A percentile compares a stretch with the other conserved stretches of the same genome.
Evolutionary conservation across 352 stramenopile species (phyloP).

Genomic region (Globisporangium rhizosaccharum): DNA sequence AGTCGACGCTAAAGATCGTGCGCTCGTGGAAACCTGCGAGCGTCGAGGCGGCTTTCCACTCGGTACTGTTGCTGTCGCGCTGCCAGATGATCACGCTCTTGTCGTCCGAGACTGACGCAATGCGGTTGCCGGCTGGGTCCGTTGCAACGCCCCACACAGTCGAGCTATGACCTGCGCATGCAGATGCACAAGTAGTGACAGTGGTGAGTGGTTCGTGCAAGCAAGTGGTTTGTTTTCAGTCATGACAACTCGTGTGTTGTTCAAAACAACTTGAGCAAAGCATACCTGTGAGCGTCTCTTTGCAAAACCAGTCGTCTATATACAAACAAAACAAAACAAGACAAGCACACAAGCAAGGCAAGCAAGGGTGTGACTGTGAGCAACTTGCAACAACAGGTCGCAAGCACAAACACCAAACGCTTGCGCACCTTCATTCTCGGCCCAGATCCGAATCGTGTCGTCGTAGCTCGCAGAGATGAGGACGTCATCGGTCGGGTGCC

Average conservation of each 20-base stretch:
- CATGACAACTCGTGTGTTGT: background rate
- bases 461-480: conserved; percentile 94
- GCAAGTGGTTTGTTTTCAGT: too few relatives aligned
- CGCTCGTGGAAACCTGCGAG: conserved; percentile 84
- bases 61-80: conserved; percentile 49
- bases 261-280: background rate
- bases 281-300: conserved; percentile 82
- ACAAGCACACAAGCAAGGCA: background rate
- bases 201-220: too few relatives aligned
- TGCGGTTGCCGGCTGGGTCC: conserved; percentile 60
- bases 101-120: conserved; percentile 92
- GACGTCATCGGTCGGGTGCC: conserved; percentile 85
- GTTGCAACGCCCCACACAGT: conserved; percentile 94
- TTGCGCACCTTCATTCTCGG: conserved; percentile 75
- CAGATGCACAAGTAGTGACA: too few relatives aligned
- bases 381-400: background rate
- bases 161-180: conserved; percentile 65
- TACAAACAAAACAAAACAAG: background rate
- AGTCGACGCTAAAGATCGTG: conserved; percentile 93
- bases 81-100: conserved; percentile 92
- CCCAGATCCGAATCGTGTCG: conserved; percentile 95
- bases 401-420: background rate
- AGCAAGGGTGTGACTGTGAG: background rate
- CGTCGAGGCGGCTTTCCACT: conserved; percentile 82
- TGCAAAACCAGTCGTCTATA: conserved; percentile 95